Conservation (phyloP, 371 early-diverging fungal species). For the Blakeslea trispora region DNA sequence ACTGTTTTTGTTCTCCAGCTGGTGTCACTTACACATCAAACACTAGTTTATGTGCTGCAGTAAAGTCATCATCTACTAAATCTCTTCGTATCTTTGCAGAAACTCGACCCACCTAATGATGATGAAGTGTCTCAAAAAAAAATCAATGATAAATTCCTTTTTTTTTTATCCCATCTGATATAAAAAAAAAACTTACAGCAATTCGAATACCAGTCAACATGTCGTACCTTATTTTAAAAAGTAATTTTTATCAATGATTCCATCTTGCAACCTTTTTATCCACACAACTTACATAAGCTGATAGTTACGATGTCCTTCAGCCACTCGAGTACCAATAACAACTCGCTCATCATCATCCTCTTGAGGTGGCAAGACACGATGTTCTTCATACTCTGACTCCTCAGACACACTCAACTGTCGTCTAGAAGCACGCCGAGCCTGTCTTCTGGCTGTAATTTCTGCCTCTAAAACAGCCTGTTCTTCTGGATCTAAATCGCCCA, state of each 20-base stretch:
- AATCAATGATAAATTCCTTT: too few species aligned
- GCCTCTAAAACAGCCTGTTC: slow-evolving; percentile 39
- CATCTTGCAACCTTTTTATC: too few species aligned
- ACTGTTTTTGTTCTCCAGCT: neutral
- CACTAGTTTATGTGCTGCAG: slow-evolving; percentile 88
- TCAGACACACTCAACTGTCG: slow-evolving; percentile 3
- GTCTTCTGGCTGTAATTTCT: slow-evolving; percentile 42
- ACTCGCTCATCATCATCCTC: slow-evolving; percentile 58
- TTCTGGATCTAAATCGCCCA: slow-evolving; percentile 38
- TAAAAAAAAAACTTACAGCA: slow-evolving; percentile 52
- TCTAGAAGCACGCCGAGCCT: slow-evolving; percentile 44
- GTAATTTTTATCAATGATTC: too few species aligned
- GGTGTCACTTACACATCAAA: slow-evolving; percentile 78
- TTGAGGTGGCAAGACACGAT: too few species aligned
- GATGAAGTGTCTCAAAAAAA: slow-evolving; percentile 9
- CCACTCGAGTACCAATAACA: slow-evolving; percentile 67
- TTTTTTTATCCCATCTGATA: neutral
- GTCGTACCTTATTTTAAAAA: slow-evolving; percentile 69
- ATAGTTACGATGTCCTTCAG: slow-evolving; percentile 70
- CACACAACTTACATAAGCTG: slow-evolving; percentile 86
- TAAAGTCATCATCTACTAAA: slow-evolving; percentile 79
- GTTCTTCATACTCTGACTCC: too few species aligned
- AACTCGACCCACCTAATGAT: slow-evolving; percentile 52
- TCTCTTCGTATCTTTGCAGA: slow-evolving; percentile 78
- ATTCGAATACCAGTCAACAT: slow-evolving; percentile 95